Base-by-base conservation (phyloP, 139 green algal genomes). In the Coccomyxa sp. region DNA sequence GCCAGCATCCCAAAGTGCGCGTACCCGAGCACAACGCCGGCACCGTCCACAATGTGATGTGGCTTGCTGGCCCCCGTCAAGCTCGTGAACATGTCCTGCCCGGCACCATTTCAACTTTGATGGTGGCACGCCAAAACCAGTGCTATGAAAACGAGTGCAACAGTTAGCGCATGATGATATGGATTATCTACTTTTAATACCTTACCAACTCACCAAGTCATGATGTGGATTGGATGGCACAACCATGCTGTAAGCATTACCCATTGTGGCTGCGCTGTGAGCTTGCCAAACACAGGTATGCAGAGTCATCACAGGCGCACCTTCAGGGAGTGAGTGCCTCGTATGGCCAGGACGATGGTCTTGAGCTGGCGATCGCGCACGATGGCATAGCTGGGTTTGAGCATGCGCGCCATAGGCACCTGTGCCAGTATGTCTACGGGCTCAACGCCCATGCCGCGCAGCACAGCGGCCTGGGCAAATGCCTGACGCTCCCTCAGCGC, bases 1-100 rank as follows among this genome's bases (percentile, higher is more conserved):
- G 95, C 94, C 82, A 98, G 89, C 95, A 98, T 98, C 84, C 94
- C 94, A 83, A 96, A 93, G 88, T 98, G 95, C 31, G 83, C 90
- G 86, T 94, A 97, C 13, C 95, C 95, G 66, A 97, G 84, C 79
- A 94, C 91, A 23, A 97, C 89, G 7, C 87, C 88, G 10, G 78
- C 59, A 9, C 74, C 83, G 58, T 92, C 85, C 57, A 97, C 88
- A 32, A 94, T 81, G 86, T 98, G 95, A 82, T 98, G 95, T 15
- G 94, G 94, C 88, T 97, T 98, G 31, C 86, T 88, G 59, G 93
- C 89, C 28, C 89, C 90, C 90, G 89, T 77, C 80, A 84, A 32
- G 58, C 81, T 86, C 66, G 81, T 85, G 75, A 88, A 86, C 82
- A 88, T 84, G 82, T 88, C 85, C 85, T 89, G 83, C 81, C 13